A percentile compares a stretch with the other conserved stretches of the same genome.
Conservation (phyloP, 768 basidiomycete genomes). For the Lentinula guzmanii region DNA sequence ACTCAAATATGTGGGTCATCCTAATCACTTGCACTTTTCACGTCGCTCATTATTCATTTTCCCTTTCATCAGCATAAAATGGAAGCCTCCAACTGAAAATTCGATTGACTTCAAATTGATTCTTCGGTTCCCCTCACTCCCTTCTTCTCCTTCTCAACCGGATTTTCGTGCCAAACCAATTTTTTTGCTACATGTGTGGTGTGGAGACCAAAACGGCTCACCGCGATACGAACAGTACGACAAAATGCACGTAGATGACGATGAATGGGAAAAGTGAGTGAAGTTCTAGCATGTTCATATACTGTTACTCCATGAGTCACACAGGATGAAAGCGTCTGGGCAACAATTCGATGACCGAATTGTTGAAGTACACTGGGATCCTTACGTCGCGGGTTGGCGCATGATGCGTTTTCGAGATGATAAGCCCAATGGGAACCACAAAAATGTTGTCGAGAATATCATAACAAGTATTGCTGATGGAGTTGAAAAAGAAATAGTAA, state of each 20-base stretch:
- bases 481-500: slow-evolving; percentile 81
- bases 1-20: slow-evolving; percentile 74
- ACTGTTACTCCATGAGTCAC: background rate
- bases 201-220: slow-evolving; percentile 54
- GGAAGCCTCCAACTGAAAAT: slow-evolving; percentile 98
- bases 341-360: slow-evolving; percentile 93
- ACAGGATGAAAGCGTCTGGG: slow-evolving; percentile 74
- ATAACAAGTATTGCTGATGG: slow-evolving; percentile 91
- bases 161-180: slow-evolving; percentile 83
- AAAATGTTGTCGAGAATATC: slow-evolving; percentile 78
- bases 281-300: background rate
- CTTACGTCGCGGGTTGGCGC: slow-evolving; percentile 60
- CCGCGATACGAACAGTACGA: slow-evolving; percentile 81
- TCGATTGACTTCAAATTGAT: slow-evolving; percentile 97
- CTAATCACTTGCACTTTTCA: background rate
- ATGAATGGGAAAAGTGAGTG: slow-evolving; percentile 89
- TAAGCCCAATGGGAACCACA: slow-evolving; percentile 90
- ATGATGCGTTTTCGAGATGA: slow-evolving; percentile 94
- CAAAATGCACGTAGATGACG: slow-evolving; percentile 76
- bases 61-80: slow-evolving; percentile 67
- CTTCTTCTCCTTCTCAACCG: slow-evolving; percentile 47
- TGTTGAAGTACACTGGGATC: slow-evolving; percentile 92
- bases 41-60: background rate
- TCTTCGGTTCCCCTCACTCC: slow-evolving; percentile 79
- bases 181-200: slow-evolving; percentile 80